Evolutionary conservation across 2,329 filamentous ascomycete genomes (phyloP).

Genomic region (Phialemoniopsis sp.): DNA sequence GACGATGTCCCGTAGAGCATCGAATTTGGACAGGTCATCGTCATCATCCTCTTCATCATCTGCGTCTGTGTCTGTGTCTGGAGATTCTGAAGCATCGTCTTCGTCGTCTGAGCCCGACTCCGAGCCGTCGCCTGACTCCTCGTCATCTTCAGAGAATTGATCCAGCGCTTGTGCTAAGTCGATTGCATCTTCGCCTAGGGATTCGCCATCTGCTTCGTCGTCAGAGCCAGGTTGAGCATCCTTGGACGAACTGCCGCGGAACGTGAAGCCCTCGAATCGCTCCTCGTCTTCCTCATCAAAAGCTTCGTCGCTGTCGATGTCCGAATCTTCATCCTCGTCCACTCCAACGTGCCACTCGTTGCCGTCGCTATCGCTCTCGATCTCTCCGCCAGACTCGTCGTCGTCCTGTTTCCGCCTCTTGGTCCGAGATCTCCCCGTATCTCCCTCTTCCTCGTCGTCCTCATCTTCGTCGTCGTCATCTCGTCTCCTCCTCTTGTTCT

Average conservation of each 20-base stretch:
- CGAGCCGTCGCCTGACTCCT: constrained; percentile 41
- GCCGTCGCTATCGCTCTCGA: constrained; percentile 80
- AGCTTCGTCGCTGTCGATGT: constrained; percentile 70
- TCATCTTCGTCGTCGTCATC: constrained; percentile 41
- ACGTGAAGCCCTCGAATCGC: constrained; percentile 69
- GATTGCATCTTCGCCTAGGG: constrained; percentile 55
- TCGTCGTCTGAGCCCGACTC: constrained; percentile 40
- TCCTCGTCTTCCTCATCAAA: constrained; percentile 89
- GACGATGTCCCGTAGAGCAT: constrained; percentile 65
- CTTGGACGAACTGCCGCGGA: constrained; percentile 41
- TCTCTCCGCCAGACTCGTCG: constrained; percentile 58
- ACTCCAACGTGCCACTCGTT: constrained; percentile 80
- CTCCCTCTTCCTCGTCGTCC: constrained; percentile 57
- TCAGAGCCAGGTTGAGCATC: constrained; percentile 53
- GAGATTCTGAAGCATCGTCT: constrained; percentile 27
- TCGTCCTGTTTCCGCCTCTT: constrained; percentile 35
- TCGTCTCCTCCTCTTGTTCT: constrained; percentile 33
- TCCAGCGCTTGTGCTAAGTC: constrained; percentile 55
- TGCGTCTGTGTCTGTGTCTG: too few relatives aligned
- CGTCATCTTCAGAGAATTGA: constrained; percentile 47
- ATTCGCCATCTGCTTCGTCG: constrained; percentile 50
- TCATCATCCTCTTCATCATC: constrained; percentile 42
- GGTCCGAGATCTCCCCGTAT: constrained; percentile 49
- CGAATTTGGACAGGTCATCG: constrained; percentile 51
- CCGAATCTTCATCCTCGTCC: constrained; percentile 57